These are phyloP conservation scores for Peziza echinospora DNA, from an alignment of 495 filamentous ascomycete genomes.

Conservation along the genomic window DNA sequence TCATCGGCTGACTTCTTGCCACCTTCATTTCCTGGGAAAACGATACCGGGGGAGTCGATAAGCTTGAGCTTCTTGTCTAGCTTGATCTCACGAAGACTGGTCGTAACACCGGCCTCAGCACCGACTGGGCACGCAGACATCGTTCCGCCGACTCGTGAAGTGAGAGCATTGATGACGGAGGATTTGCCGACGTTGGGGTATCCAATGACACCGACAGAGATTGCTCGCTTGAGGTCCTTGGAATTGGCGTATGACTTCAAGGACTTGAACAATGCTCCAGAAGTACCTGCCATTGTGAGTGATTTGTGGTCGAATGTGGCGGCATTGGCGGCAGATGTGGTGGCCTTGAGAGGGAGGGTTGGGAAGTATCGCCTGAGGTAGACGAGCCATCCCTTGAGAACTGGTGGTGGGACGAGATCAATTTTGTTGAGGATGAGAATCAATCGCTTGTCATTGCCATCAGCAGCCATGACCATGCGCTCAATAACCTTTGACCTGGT, in stretches of 20 bases:
- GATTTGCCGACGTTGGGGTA: constrained; percentile 97
- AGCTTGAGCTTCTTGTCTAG: constrained; percentile 87
- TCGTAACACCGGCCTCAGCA: constrained; percentile 86
- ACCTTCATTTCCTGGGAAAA: constrained; percentile 46
- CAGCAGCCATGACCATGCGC: constrained; percentile 66
- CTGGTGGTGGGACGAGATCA: constrained; percentile 63
- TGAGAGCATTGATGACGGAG: constrained; percentile 86
- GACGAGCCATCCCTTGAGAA: constrained; percentile 63
- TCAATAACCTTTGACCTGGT: constrained; percentile 83
- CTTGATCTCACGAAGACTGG: constrained; percentile 69
- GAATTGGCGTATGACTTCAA: constrained; percentile 76
- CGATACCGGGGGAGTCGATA: constrained; percentile 87
- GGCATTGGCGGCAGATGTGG: constrained; percentile 64
- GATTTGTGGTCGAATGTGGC: constrained; percentile 83
- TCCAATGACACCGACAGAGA: constrained; percentile 83
- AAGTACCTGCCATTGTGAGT: constrained; percentile 67
- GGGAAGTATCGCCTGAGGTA: constrained; percentile 83
- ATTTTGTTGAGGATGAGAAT: constrained; percentile 96
- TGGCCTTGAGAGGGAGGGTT: constrained; percentile 75
- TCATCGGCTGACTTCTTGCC: constrained; percentile 39
- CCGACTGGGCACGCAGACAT: constrained; percentile 61
- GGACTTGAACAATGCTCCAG: constrained; percentile 66
- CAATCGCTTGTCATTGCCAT: constrained; percentile 61
- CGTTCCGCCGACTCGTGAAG: constrained; percentile 49
- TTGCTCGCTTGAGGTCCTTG: constrained; percentile 66